Evolutionary conservation across 2,329 filamentous ascomycete genomes (phyloP), one percentile per base, ranked within the genome.

Genomic region (Ceratocystis eucalypticola): DNA sequence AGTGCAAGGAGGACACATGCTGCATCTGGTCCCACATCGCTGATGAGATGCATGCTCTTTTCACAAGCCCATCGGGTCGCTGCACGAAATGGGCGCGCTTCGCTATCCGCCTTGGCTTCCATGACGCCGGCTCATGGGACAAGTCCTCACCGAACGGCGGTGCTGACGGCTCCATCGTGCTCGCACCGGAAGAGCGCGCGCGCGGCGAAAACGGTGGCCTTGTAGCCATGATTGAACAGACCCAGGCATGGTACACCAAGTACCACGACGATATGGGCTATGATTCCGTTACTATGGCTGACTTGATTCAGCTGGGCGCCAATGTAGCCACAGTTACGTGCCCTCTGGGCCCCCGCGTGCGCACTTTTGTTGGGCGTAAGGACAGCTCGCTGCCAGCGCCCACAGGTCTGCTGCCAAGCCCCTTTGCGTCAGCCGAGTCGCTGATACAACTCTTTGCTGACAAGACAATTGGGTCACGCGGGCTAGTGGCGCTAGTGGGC

Each of bases 271-370:
- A 45, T 15, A 7, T 63, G 3, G 75, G 76, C 57, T 73, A 72
- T 67, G 70, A 71, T n/a, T 28, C 55, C 1, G 76, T 84, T 44
- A 76, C 77, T 2, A 79, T 79, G 70, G 82, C 81, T 41, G 82
- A 85, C 70, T 74, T 84, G 6, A 77, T 82, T 45, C 81, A 84
- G 71, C 79, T 82, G 70, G 79, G 79, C 1, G 75, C 75, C 73
- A 80, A 74, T 66, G 75, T 82, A 50, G 82, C 79, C 22, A 79
- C 80, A 6, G 77, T 80, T 3, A 76, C 77, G 10, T 78, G 76
- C 66, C 76, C 76, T 6, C 73, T 76, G 4, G 76, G 76, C 1
- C 82, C 82, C 1, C 76, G 77, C 20, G 76, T 83, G 17, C 74
- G 76, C 64, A 79, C 80, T 0, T 81, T 78, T 63, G 77, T 83